Percentiles rank a stretch among this genome's conserved stretches.
phyloP scores from a whole-genome alignment of 768 basidiomycete species.

The Boletus tylopilopsis region DNA sequence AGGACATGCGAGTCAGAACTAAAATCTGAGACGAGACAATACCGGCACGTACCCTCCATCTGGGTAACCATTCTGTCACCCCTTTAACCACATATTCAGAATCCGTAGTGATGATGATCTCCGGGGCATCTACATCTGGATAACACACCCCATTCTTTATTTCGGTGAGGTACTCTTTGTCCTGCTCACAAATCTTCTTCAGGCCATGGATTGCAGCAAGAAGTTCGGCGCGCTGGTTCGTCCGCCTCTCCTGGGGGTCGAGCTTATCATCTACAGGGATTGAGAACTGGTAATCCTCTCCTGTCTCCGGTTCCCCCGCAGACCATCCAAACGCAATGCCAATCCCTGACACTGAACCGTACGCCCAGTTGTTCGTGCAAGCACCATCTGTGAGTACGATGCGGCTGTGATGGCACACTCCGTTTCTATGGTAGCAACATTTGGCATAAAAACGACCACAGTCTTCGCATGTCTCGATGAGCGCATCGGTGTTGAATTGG shows the following conservation, averaged over 20 bases:
- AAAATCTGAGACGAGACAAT: too few relatives aligned
- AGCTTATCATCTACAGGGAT: slow-evolving; percentile 22
- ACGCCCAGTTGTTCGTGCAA: too few relatives aligned
- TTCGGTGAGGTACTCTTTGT: background rate
- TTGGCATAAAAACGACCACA: too few relatives aligned
- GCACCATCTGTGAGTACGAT: too few relatives aligned
- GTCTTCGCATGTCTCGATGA: too few relatives aligned
- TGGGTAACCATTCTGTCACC: slow-evolving; percentile 4
- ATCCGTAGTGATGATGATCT: background rate
- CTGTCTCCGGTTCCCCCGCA: too few relatives aligned
- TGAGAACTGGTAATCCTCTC: slow-evolving; percentile 4
- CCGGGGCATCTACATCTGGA: background rate
- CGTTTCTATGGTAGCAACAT: too few relatives aligned
- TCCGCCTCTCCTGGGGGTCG: slow-evolving; percentile 16
- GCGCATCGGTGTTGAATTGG: too few relatives aligned
- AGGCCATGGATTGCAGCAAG: slow-evolving; percentile 27
- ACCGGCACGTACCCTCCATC: background rate
- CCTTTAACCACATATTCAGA: slow-evolving; percentile 8
- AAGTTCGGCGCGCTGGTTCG: slow-evolving; percentile 33
- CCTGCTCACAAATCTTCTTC: background rate
- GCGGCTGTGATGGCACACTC: too few relatives aligned
- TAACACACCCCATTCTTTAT: too few relatives aligned
- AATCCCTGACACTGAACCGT: background rate
- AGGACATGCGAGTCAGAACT: too few relatives aligned
- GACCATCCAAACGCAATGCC: background rate